A percentile compares a stretch with the other conserved stretches of the same genome.
Evolutionary conservation across 768 basidiomycete genomes (phyloP).

Genomic region (Termitomyces sp.): DNA sequence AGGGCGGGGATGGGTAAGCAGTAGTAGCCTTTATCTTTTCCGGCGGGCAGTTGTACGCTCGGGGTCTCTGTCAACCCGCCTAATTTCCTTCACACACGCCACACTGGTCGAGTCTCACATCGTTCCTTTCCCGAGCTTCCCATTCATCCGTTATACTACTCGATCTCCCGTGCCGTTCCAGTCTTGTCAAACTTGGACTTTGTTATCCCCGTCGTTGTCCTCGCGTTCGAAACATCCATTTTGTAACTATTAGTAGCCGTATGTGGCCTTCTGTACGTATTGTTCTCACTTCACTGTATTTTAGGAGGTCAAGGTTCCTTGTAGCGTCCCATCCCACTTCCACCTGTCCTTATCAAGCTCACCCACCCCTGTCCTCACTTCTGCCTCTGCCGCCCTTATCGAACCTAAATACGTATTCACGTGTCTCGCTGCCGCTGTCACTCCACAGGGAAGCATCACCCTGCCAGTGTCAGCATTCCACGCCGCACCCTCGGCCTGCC

Average conservation of each 20-base stretch:
- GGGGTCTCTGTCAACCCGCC: conserved; percentile 15
- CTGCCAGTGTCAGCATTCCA: neutral
- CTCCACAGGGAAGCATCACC: neutral
- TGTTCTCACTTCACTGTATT: conserved; percentile 9
- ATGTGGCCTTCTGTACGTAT: conserved; percentile 3
- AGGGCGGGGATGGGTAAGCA: conserved; percentile 1
- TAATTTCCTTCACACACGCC: conserved; percentile 6
- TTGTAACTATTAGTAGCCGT: conserved; percentile 1
- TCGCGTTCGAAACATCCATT: conserved; percentile 2
- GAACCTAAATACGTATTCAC: neutral
- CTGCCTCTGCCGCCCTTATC: neutral
- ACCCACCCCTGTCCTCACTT: neutral
- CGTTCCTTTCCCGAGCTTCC: conserved; percentile 9
- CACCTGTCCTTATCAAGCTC: neutral
- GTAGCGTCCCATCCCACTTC: neutral
- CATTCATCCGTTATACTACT: neutral
- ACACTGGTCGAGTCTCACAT: conserved; percentile 2
- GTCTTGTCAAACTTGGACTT: neutral
- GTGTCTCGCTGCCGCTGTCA: neutral
- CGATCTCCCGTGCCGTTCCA: conserved; percentile 4
- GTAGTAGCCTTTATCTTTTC: neutral
- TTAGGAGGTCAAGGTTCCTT: conserved; percentile 3
- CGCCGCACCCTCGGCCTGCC: neutral
- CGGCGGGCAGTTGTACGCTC: conserved; percentile 15
- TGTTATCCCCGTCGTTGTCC: conserved; percentile 4